phyloP scores from a whole-genome alignment of 2,329 filamentous ascomycete genomes.

The Microsporum ferrugineum region DNA sequence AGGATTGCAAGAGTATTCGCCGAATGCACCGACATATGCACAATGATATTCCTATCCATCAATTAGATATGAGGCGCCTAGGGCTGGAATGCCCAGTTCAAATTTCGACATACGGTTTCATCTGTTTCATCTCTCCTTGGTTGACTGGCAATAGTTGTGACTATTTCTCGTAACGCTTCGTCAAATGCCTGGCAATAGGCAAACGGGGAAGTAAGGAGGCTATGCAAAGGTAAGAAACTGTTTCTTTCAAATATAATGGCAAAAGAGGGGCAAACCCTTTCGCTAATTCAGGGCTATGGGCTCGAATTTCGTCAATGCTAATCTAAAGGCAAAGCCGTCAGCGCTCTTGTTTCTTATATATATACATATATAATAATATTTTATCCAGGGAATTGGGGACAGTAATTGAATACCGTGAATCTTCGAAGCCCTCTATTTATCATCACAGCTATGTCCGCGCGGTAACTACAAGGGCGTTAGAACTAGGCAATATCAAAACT shows the following conservation, averaged over 20 bases:
- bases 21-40: constrained; percentile 93
- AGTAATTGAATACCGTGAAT: constrained; percentile 38
- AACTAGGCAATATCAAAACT: constrained; percentile 24
- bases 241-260: background rate
- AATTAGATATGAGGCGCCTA: background rate
- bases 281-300: constrained; percentile 74
- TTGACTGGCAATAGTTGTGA: constrained; percentile 54
- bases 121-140: constrained; percentile 54
- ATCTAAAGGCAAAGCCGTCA: constrained; percentile 36
- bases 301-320: constrained; percentile 80
- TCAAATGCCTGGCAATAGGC: constrained; percentile 84
- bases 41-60: constrained; percentile 59
- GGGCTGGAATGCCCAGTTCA: background rate
- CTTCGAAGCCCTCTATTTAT: constrained; percentile 50
- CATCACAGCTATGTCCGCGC: constrained; percentile 75
- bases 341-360: background rate
- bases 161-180: constrained; percentile 74
- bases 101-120: constrained; percentile 48
- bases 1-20: constrained; percentile 87
- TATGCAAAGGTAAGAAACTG: constrained; percentile 17
- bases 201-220: constrained; percentile 71
- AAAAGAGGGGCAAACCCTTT: constrained; percentile 40
- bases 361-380: background rate
- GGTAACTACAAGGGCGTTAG: constrained; percentile 58
- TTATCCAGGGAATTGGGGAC: background rate